Conservation (phyloP, 2,329 filamentous ascomycete species). For the Orbilia quercus region DNA sequence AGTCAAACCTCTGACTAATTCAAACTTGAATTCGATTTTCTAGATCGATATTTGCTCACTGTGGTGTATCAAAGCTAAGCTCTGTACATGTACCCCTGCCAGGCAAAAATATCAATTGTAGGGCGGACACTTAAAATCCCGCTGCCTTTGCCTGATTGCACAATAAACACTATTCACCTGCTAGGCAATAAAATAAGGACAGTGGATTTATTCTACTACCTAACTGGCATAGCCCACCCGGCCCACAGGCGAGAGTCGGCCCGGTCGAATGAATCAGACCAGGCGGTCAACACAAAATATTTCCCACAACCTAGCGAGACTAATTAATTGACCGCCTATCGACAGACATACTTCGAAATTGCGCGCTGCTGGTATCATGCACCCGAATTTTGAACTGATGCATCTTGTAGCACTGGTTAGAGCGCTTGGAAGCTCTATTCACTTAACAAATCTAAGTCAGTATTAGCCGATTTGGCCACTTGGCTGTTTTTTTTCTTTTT, state of each 20-base stretch:
- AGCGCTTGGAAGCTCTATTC: neutral
- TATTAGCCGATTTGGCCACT: neutral
- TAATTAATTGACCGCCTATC: no score
- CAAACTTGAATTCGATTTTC: no score
- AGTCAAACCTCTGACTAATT: conserved; percentile 1
- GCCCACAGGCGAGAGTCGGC: no score
- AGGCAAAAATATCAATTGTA: conserved; percentile 12
- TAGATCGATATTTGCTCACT: conserved; percentile 14
- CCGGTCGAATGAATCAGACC: conserved; percentile 16
- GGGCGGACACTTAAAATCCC: conserved; percentile 26
- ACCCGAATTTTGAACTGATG: conserved; percentile 38
- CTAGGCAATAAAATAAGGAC: conserved; percentile 37
- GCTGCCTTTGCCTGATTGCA: conserved; percentile 23
- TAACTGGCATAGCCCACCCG: no score
- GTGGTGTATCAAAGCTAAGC: neutral
- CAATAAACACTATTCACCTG: no score
- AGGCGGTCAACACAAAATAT: conserved; percentile 52
- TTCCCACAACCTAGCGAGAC: conserved; percentile 18
- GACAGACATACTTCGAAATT: neutral
- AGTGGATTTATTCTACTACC: no score
- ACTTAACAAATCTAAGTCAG: conserved; percentile 5
- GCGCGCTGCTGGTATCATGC: no score
- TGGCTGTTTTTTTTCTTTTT: conserved; percentile 35
- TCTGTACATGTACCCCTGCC: conserved; percentile 37
- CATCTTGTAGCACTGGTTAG: conserved; percentile 11